Evolutionary conservation across 1,284 basidiomycete species (phyloP), one percentile per base, ranked within the genome.

Genomic region (Tilletia setariae): DNA sequence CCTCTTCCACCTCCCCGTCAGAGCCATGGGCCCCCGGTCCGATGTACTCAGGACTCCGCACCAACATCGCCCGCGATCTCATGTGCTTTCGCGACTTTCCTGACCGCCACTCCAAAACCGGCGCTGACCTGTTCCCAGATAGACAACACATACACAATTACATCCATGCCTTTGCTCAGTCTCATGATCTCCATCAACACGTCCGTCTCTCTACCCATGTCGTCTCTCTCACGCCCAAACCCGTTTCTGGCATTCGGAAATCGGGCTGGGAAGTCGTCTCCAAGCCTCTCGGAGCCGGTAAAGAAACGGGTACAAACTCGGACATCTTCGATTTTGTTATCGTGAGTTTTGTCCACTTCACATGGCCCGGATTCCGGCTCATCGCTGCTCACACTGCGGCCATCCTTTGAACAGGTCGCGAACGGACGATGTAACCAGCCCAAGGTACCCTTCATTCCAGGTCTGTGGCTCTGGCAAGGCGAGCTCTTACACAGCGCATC

Each of bases 381-480:
- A n/a, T n/a, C n/a, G n/a, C n/a, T n/a, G n/a, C n/a, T n/a, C n/a
- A n/a, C n/a, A n/a, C n/a, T n/a, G n/a, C n/a, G n/a, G n/a, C n/a
- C n/a, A n/a, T n/a, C n/a, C n/a, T n/a, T n/a, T n/a, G n/a, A n/a
- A 53, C 51, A 77, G 16, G 70, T 85, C 19, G 83, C 84, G 0
- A 85, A 84, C 65, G 86, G 86, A 0, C 84, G 86, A 69, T 87
- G 86, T 73, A 82, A 79, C 35, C 83, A 84, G 65, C 84, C 85
- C 0, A 85, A 79, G 68, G 81, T 87, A 13, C 86, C 86, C 0
- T 71, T 68, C 4, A 80, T 85, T 0, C 75, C 79, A 0, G 85
- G 85, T 0, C 72, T 87, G 9, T 75, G 69, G 76, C 64, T 72
- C 0, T 87, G 84, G 66, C 66, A 68, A 0, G 85, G 85, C 3